Conservation (phyloP, 1,139 yeast genomes). For the Protomyces pachydermus region DNA sequence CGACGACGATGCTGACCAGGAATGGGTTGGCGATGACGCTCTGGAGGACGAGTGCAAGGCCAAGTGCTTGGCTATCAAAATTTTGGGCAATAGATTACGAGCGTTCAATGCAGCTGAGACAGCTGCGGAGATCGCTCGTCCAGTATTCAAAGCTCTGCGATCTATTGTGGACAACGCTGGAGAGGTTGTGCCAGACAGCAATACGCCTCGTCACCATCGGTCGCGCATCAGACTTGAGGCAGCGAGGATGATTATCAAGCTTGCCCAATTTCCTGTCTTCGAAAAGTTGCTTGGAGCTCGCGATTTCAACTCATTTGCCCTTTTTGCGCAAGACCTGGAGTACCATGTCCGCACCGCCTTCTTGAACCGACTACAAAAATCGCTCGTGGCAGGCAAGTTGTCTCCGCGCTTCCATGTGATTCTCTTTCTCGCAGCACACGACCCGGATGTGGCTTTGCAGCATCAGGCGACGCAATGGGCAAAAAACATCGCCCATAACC, state of each 20-base stretch:
- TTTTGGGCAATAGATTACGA: constrained; percentile 61
- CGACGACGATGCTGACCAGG: constrained; percentile 33
- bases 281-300: constrained; percentile 52
- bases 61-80: constrained; percentile 46
- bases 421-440: constrained; percentile 70
- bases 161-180: constrained; percentile 74
- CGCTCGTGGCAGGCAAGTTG: constrained; percentile 50
- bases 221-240: constrained; percentile 63
- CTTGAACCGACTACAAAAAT: constrained; percentile 50
- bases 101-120: constrained; percentile 44
- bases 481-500: neutral
- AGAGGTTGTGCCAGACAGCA: constrained; percentile 55
- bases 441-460: constrained; percentile 48
- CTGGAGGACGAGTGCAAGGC: constrained; percentile 45
- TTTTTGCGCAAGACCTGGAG: constrained; percentile 64
- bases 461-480: neutral
- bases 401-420: constrained; percentile 65
- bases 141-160: constrained; percentile 61
- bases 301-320: constrained; percentile 52
- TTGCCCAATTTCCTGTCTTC: constrained; percentile 55
- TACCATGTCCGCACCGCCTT: constrained; percentile 54
- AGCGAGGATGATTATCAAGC: constrained; percentile 59
- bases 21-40: constrained; percentile 50
- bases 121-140: constrained; percentile 48
- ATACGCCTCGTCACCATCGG: constrained; percentile 62